Base-by-base conservation (phyloP, 2,329 filamentous ascomycete species). In the Knufia fluminis region DNA sequence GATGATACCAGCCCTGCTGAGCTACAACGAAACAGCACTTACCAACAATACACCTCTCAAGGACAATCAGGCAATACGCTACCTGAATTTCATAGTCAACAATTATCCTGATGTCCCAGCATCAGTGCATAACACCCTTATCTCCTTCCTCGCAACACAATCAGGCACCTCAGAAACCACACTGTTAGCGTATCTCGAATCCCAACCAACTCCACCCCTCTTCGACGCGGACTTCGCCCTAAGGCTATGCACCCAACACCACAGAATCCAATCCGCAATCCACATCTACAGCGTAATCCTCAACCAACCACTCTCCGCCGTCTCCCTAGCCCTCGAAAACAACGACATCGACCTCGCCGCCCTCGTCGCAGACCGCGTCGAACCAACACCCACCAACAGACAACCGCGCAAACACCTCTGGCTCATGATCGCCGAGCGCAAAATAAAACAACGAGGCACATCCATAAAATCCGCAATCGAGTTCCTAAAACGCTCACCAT, bases 241-340 rank as follows among this genome's bases (percentile, higher is more conserved):
- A 24, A 85, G 92, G 10, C 77, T 97, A 10, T 98, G 92, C 68
- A 97, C 98, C 57, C 86, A 96, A 60, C 83, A 98, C 68, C 83
- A 90, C 58, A 85, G 92, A 39, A 90, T 96, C 1, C 82, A 95
- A 55, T 94, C 88, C 12, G 95, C 90, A 62, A 91, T 97, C 3
- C 90, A 97, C 66, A 96, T 98, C 54, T 98, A 97, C 72, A 94
- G 86, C 49, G 86, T 83, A 53, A 98, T 98, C 91, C 85, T 85
- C 0, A 89, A 97, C 65, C 96, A 94, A 63, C 78, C 87, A 16
- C 87, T 94, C 66, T 54, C 56, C 8, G 91, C 91, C 1, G 92
- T 98, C 3, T 87, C 95, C 61, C 78, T 98, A 3, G 92, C 92
- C 1, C 75, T 98, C 28, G 86, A 90, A 41, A 87, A 97, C 64